These are phyloP conservation scores for Epithemia pelagica DNA, from an alignment of 108 stramenopile species.

Conservation along the genomic window DNA sequence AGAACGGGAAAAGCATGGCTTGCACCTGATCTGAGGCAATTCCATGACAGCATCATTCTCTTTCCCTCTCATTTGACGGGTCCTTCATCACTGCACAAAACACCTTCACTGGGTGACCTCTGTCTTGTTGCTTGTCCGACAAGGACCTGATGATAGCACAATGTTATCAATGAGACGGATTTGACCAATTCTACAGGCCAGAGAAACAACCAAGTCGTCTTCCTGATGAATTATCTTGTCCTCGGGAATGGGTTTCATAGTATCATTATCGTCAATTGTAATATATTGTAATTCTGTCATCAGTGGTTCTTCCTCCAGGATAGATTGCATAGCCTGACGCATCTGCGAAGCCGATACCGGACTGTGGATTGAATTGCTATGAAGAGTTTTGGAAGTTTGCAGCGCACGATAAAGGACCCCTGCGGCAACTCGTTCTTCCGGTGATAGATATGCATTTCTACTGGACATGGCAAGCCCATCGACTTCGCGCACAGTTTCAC, in stretches of 20 bases:
- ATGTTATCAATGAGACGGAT: constrained; percentile 90
- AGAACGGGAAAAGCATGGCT: too few species aligned
- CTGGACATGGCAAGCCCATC: constrained; percentile 96
- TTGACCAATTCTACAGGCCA: constrained; percentile 72
- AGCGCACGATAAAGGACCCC: constrained; percentile 75
- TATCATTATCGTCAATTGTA: constrained; percentile 63
- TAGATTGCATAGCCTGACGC: constrained; percentile 23
- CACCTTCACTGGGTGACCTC: too few species aligned
- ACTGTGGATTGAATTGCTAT: constrained; percentile 9
- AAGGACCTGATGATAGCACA: constrained; percentile 37
- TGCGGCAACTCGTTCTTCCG: constrained; percentile 72
- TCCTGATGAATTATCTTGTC: constrained; percentile 12
- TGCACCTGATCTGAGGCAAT: too few species aligned
- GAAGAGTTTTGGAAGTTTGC: constrained; percentile 47
- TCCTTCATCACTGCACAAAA: too few species aligned
- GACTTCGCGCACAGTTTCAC: constrained; percentile 76
- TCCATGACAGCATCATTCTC: too few species aligned
- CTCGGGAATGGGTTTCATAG: constrained; percentile 64
- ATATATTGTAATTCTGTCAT: constrained; percentile 78
- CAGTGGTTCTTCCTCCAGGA: constrained; percentile 62
- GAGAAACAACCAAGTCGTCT: constrained; percentile 62
- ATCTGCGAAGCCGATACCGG: constrained; percentile 18
- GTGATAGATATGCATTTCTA: constrained; percentile 90
- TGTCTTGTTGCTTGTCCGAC: too few species aligned
- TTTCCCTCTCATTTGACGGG: too few species aligned